Evolutionary conservation across 495 filamentous ascomycete genomes (phyloP), one percentile per base, ranked within the genome.

Genomic region (Penicillium fimorum): DNA sequence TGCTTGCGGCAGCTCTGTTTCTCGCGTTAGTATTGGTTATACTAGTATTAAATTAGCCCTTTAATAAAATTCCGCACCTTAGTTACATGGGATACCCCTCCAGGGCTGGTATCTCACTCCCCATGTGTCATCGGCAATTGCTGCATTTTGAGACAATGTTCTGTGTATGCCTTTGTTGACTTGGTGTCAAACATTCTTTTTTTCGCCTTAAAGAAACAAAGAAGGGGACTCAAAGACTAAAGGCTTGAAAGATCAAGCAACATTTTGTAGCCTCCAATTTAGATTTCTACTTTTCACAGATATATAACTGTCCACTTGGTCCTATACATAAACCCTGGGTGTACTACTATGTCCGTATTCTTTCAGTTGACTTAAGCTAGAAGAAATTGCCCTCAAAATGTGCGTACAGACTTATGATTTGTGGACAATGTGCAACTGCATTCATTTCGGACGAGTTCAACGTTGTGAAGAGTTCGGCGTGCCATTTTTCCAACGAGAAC

Each of bases 391-490:
- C 12, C 3, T 29, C 32, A 52, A 20, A 8, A 52, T 52, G 50
- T 52, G 50, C 6, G 6, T 52, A 13, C 50, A 52, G 25, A 27
- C 40, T 9, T 52, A 52, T 20, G 5, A 41, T 15, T 0, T 13
- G 6, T 52, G 50, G 50, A 22, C 4, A 4, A 40, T 43, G 24
- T 52, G 50, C 17, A 29, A 41, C 15, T 52, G 50, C 27, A 42
- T 52, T 11, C 17, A 29, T 18, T 52, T 42, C 17, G 50, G 50
- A 13, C 24, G 25, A 32, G 6, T 52, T 17, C 7, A 18, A 11
- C 50, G 25, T 5, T 52, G 50, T 17, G 10, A 41, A 29, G 50
- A 52, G 37, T 52, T 52, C 10, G 50, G 50, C n/a, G 20, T 32
- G 5, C 50, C 50, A 12, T 38, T 25, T 20, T 11, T 12, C 15